A percentile compares a stretch with the other conserved stretches of the same genome.
These are phyloP conservation scores for Phialemoniopsis sp. DNA, from an alignment of 2,329 filamentous ascomycete species.

Conservation along the genomic window DNA sequence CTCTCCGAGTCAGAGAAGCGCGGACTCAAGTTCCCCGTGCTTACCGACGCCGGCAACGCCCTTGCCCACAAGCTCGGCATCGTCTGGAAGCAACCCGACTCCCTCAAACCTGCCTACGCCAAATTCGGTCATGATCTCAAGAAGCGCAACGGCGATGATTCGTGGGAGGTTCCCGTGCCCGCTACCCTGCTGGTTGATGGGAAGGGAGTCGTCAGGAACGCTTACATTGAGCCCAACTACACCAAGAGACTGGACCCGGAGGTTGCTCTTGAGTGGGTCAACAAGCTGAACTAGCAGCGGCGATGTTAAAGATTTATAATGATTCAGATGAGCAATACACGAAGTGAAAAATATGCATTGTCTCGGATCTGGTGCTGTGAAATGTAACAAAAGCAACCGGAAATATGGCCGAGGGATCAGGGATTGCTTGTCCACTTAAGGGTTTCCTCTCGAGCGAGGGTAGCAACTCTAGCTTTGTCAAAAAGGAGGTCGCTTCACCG, in stretches of 20 bases:
- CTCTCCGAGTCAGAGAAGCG: conserved; percentile 33
- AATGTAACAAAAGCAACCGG: too few relatives aligned
- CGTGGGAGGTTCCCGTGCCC: conserved; percentile 30
- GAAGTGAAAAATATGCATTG: too few relatives aligned
- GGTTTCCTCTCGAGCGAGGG: too few relatives aligned
- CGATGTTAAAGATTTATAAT: too few relatives aligned
- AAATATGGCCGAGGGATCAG: too few relatives aligned
- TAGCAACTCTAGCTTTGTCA: too few relatives aligned
- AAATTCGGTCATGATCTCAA: conserved; percentile 22
- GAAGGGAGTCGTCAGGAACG: conserved; percentile 27
- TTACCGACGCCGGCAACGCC: conserved; percentile 30
- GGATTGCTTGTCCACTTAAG: too few relatives aligned
- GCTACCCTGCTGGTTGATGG: conserved; percentile 30
- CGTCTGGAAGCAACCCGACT: conserved; percentile 22
- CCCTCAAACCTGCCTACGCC: conserved; percentile 18
- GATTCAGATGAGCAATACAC: too few relatives aligned
- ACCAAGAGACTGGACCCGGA: conserved; percentile 28
- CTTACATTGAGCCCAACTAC: conserved; percentile 29
- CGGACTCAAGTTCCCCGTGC: conserved; percentile 30
- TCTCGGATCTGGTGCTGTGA: too few relatives aligned
- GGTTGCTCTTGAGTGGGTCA: conserved; percentile 25
- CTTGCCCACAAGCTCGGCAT: conserved; percentile 30
- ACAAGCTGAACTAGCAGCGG: conserved; percentile 16
- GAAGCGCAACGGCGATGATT: conserved; percentile 29
- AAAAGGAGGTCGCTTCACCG: too few relatives aligned